phyloP scores from a whole-genome alignment of 2,329 filamentous ascomycete genomes.

The Penicillium sp. region DNA sequence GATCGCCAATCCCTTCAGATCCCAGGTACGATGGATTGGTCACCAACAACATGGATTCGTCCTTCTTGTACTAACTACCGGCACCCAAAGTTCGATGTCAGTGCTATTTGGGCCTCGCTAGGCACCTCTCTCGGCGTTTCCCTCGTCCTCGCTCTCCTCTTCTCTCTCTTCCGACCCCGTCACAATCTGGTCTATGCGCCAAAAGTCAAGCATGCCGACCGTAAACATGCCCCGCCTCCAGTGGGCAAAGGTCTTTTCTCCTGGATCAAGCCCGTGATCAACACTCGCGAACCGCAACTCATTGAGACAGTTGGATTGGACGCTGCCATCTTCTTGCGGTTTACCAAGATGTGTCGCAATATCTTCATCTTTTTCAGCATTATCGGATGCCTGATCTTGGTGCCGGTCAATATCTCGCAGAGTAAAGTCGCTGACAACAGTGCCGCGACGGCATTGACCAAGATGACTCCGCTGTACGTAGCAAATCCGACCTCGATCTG shows the following conservation, averaged over 20 bases:
- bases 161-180: conserved; percentile 87
- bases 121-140: conserved; percentile 78
- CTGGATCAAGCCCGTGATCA: conserved; percentile 79
- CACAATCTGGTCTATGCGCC: conserved; percentile 93
- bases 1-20: conserved; percentile 49
- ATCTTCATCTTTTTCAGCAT: conserved; percentile 76
- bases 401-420: conserved; percentile 73
- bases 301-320: conserved; percentile 87
- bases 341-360: conserved; percentile 87
- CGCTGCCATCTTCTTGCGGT: conserved; percentile 85
- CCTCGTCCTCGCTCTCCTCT: conserved; percentile 71
- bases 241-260: conserved; percentile 85
- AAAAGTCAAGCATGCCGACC: conserved; percentile 87
- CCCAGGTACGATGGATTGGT: conserved; percentile 37
- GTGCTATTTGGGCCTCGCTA: conserved; percentile 76
- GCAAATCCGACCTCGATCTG: conserved; percentile 51
- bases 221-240: conserved; percentile 83
- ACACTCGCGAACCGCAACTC: conserved; percentile 74
- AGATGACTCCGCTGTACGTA: conserved; percentile 57
- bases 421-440: conserved; percentile 38
- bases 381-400: conserved; percentile 73
- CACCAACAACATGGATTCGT: background rate
- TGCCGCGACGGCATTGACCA: conserved; percentile 37
- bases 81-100: conserved; percentile 52
- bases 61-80: conserved; percentile 10